Evolutionary conservation across 106 monocot species (phyloP).

Genomic region (Acorus calamus): DNA sequence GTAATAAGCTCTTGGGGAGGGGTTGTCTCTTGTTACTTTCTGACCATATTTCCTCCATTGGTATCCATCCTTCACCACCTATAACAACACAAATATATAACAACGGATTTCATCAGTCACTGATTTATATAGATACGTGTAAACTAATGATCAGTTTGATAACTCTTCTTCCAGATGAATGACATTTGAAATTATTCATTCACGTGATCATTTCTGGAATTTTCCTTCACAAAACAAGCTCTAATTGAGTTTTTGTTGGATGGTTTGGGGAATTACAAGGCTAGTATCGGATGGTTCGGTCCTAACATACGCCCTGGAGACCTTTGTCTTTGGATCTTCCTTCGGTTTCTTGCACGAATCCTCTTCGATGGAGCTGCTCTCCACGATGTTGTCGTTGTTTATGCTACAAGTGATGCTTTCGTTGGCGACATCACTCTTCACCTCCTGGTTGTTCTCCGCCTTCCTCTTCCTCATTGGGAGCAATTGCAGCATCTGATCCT

Average conservation of each 20-base stretch:
- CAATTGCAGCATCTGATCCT: neutral
- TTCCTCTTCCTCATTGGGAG: slow-evolving; percentile 25
- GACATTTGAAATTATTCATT: no score
- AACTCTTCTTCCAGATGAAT: no score
- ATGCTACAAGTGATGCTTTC: neutral
- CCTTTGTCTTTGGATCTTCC: slow-evolving; percentile 25
- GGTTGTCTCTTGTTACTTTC: slow-evolving; percentile 24
- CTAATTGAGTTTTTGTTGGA: neutral
- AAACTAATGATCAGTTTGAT: no score
- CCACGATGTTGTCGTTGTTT: neutral
- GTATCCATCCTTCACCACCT: slow-evolving; percentile 24
- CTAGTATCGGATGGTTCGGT: slow-evolving; percentile 38
- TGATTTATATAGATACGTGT: no score
- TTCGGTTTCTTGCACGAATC: slow-evolving; percentile 11
- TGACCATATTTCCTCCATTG: slow-evolving; percentile 32
- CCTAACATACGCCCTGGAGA: slow-evolving; percentile 24
- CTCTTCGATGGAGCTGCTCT: slow-evolving; percentile 20
- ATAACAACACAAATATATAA: neutral
- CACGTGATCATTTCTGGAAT: no score
- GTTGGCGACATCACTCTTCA: neutral
- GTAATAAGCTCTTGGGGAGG: slow-evolving; percentile 24
- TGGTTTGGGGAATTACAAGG: slow-evolving; percentile 31
- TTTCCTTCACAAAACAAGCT: neutral
- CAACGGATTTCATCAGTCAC: no score
- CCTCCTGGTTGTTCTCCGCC: slow-evolving; percentile 1